Base-by-base conservation (phyloP, 371 early-diverging fungal genomes). In the Phascolomyces articulosus region DNA sequence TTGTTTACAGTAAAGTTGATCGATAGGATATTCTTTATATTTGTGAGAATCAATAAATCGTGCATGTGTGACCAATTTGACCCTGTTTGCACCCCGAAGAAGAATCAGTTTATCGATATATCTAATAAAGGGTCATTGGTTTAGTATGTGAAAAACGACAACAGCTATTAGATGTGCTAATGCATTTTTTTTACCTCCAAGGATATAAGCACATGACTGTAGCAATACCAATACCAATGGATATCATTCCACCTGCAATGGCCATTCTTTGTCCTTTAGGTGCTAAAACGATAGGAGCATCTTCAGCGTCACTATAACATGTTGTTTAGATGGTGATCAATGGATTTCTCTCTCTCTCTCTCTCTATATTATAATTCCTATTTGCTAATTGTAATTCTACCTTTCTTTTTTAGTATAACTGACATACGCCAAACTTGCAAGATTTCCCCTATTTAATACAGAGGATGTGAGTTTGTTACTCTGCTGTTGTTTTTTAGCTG, bases 141-240 rank as follows among this genome's bases (percentile, higher is more conserved):
- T 23, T 23, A n/a, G 15, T 34, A 57, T 44, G 2, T 40, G 11
- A n/a, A n/a, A n/a, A n/a, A n/a, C n/a, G n/a, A n/a, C n/a, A n/a
- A n/a, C n/a, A n/a, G 47, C 8, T 44, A 58, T 38, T 6, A 23
- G 18, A 26, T 40, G n/a, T n/a, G n/a, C n/a, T n/a, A n/a, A n/a
- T n/a, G n/a, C n/a, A n/a, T n/a, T n/a, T n/a, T n/a, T 20, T 28
- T 55, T 73, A 78, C 78, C 82, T 72, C 80, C 80, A 83, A 31
- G 83, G 83, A 69, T 83, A 83, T n/a, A 73, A 38, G 65, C 80
- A 83, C 83, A 83, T 80, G 7, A 71, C 56, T 54, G 77, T 60
- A 8, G 83, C 78, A 38, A 80, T 71, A 38, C 70, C 75, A n/a
- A 80, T 54, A 56, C 83, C 83, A 31, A 75, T 69, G 10, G 74